Conservation (phyloP, 2,329 filamentous ascomycete genomes). For the Aspergillus sp. region DNA sequence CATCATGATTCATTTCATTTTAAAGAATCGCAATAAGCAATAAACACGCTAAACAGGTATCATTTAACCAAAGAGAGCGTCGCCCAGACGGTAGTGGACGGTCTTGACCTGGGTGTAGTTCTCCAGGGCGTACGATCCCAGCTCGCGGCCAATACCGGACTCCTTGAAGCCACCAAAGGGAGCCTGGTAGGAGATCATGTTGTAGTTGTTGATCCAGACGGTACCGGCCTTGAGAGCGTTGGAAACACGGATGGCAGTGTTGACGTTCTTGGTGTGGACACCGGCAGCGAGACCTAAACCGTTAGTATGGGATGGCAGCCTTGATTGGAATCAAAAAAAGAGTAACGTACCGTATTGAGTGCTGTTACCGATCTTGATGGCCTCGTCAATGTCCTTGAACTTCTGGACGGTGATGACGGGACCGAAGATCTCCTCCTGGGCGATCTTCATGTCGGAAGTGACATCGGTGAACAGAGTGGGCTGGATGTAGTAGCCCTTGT, state of each 20-base stretch:
- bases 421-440: slow-evolving; percentile 74
- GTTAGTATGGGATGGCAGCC: background rate
- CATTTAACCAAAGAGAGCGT: slow-evolving; percentile 31
- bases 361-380: slow-evolving; percentile 62
- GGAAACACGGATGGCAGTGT: slow-evolving; percentile 70
- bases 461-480: slow-evolving; percentile 76
- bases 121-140: slow-evolving; percentile 43
- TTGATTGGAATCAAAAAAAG: background rate
- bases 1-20: background rate
- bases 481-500: slow-evolving; percentile 81
- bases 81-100: slow-evolving; percentile 36
- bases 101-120: slow-evolving; percentile 47
- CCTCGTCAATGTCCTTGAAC: slow-evolving; percentile 67
- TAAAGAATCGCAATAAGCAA: background rate
- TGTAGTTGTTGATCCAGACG: slow-evolving; percentile 64
- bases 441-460: slow-evolving; percentile 61
- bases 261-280: slow-evolving; percentile 69
- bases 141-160: slow-evolving; percentile 39
- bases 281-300: slow-evolving; percentile 57
- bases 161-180: slow-evolving; percentile 42
- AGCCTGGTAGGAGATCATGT: slow-evolving; percentile 51
- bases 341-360: slow-evolving; percentile 57
- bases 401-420: slow-evolving; percentile 68
- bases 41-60: background rate
- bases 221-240: slow-evolving; percentile 62